phyloP scores from a whole-genome alignment of 768 basidiomycete genomes.

The Pleurotus sapidus region DNA sequence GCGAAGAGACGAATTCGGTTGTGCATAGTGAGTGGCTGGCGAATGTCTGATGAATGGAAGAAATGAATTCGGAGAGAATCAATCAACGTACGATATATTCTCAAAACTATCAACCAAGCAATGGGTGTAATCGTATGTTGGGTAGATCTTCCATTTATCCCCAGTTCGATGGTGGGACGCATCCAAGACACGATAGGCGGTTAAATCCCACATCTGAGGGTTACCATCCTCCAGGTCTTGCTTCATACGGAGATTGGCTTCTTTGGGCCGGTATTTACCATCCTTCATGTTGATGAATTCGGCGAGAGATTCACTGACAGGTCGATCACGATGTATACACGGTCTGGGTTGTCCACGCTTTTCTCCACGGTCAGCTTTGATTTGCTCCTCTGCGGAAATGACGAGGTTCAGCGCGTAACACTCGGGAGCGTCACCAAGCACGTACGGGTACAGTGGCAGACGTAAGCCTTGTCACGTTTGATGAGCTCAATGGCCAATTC shows the following conservation, averaged over 20 bases:
- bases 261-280: constrained; percentile 87
- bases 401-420: too few relatives aligned
- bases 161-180: constrained; percentile 92
- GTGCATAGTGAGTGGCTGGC: constrained; percentile 94
- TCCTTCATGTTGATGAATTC: constrained; percentile 94
- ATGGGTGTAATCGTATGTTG: constrained; percentile 98
- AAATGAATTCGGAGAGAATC: not conserved
- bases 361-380: constrained; percentile 84
- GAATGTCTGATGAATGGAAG: constrained; percentile 4
- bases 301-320: constrained; percentile 78
- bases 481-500: constrained; percentile 87
- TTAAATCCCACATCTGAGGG: constrained; percentile 99
- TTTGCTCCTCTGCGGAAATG: constrained; percentile 74
- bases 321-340: constrained; percentile 84
- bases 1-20: constrained; percentile 90
- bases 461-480: constrained; percentile 88
- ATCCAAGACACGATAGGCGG: constrained; percentile 91
- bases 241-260: constrained; percentile 96
- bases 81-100: constrained; percentile 86
- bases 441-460: constrained; percentile 94
- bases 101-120: constrained; percentile 98
- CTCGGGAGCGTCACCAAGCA: constrained; percentile 10
- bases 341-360: constrained; percentile 77
- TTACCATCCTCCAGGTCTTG: constrained; percentile 90
- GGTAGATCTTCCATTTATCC: constrained; percentile 95